phyloP scores from a whole-genome alignment of 495 filamentous ascomycete genomes.

The Xylaria grammica region DNA sequence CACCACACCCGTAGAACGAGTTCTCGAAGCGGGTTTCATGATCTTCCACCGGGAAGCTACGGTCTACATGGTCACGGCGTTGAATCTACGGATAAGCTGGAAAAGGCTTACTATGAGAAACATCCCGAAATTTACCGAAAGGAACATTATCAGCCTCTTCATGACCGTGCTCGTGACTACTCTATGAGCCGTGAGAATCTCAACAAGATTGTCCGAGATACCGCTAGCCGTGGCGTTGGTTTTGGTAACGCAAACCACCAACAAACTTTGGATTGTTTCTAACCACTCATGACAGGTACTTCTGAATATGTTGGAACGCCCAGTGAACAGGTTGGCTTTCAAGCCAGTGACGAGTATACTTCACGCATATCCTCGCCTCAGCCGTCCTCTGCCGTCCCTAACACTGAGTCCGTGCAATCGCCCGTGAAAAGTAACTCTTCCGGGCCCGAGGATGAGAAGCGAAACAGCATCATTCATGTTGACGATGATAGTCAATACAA shows the following conservation, averaged over 20 bases:
- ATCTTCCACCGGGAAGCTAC: constrained; percentile 75
- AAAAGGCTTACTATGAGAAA: constrained; percentile 88
- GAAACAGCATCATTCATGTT: constrained; percentile 75
- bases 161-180: constrained; percentile 75
- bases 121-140: constrained; percentile 82
- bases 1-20: constrained; percentile 68
- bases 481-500: constrained; percentile 68
- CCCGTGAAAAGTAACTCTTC: constrained; percentile 30
- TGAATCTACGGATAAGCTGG: constrained; percentile 71
- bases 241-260: constrained; percentile 59
- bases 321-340: constrained; percentile 79
- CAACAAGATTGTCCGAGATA: constrained; percentile 84
- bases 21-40: constrained; percentile 47
- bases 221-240: constrained; percentile 67
- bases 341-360: constrained; percentile 78
- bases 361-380: constrained; percentile 71
- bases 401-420: constrained; percentile 30
- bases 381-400: constrained; percentile 51
- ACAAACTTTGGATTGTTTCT: constrained; percentile 42
- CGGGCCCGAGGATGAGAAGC: constrained; percentile 47
- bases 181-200: constrained; percentile 90
- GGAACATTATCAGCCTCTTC: constrained; percentile 57
- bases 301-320: constrained; percentile 65
- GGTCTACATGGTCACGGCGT: constrained; percentile 85
- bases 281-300: constrained; percentile 47